Conservation (phyloP, 2,329 filamentous ascomycete species). For the Balansia obtecta region DNA sequence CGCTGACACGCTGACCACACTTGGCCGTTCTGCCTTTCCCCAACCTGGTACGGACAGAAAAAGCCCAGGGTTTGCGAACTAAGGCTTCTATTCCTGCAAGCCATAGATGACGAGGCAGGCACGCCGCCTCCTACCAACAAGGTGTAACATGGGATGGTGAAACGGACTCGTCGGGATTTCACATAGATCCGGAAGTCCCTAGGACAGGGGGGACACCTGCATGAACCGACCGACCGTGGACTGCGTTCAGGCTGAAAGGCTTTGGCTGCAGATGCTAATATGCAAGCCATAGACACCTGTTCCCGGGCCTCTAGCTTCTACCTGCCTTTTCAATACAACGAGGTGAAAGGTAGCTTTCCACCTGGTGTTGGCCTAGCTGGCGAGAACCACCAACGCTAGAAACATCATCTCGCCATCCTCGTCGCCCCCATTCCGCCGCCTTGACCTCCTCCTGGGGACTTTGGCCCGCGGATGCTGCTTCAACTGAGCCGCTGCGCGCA, state of each 20-base stretch:
- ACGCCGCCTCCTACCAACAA: neutral
- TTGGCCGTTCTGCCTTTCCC: neutral
- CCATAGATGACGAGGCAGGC: neutral
- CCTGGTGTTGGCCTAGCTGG: neutral
- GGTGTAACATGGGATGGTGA: neutral
- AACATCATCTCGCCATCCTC: neutral
- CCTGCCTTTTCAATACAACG: too few species aligned
- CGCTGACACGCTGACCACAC: neutral
- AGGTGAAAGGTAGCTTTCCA: neutral
- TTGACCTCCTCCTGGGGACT: neutral
- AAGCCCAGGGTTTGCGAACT: neutral
- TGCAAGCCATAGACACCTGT: slow-evolving; percentile 12
- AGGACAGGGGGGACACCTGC: slow-evolving; percentile 2
- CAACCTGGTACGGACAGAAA: neutral
- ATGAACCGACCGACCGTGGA: slow-evolving; percentile 8
- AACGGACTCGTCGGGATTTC: neutral
- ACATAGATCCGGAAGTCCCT: neutral
- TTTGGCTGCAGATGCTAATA: slow-evolving; percentile 9
- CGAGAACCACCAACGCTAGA: neutral
- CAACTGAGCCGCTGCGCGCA: slow-evolving; percentile 7
- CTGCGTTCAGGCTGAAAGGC: slow-evolving; percentile 4
- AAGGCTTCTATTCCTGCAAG: neutral
- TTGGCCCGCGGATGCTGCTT: neutral
- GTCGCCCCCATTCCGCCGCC: neutral
- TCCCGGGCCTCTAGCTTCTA: too few species aligned